phyloP scores from a whole-genome alignment of 441 rosid genomes.

The Adansonia rubrostipa region DNA sequence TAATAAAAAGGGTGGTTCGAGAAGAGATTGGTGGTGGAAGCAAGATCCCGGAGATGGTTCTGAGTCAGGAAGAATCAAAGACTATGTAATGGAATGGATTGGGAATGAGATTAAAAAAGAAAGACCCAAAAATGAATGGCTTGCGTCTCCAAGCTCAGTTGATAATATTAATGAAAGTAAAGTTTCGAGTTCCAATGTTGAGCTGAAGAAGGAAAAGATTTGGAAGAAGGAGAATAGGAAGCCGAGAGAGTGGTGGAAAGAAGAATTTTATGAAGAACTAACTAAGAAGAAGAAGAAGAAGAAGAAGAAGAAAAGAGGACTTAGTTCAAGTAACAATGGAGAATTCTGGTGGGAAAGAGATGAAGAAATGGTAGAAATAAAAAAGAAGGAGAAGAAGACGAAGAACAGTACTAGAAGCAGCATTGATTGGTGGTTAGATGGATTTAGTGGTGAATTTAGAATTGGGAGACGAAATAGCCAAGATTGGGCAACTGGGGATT shows the following conservation, averaged over 20 bases:
- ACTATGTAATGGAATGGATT: conserved; percentile 94
- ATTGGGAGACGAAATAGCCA: conserved; percentile 61
- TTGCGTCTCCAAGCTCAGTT: conserved; percentile 35
- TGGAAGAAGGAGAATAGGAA: conserved; percentile 54
- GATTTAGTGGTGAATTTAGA: conserved; percentile 66
- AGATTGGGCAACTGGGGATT: conserved; percentile 66
- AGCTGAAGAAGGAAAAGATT: conserved; percentile 49
- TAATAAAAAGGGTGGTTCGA: conserved; percentile 55
- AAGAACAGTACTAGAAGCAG: conserved; percentile 43
- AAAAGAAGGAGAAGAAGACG: conserved; percentile 45
- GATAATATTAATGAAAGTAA: conserved; percentile 28
- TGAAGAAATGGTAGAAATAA: conserved; percentile 46
- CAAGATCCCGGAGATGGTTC: conserved; percentile 69
- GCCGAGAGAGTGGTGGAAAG: conserved; percentile 98
- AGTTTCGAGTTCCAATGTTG: conserved; percentile 37
- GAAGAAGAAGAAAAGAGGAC: conserved; percentile 52
- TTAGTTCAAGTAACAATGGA: conserved; percentile 41
- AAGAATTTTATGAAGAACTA: conserved; percentile 87
- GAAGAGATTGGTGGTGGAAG: conserved; percentile 93
- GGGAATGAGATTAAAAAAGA: conserved; percentile 87
- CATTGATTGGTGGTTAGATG: conserved; percentile 84
- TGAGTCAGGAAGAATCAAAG: conserved; percentile 81
- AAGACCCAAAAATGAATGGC: conserved; percentile 62
- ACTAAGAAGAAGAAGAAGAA: conserved; percentile 48
- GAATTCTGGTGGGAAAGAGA: conserved; percentile 81